These are phyloP conservation scores for Alternaria longipes DNA, from an alignment of 2,329 filamentous ascomycete genomes.

Conservation along the genomic window DNA sequence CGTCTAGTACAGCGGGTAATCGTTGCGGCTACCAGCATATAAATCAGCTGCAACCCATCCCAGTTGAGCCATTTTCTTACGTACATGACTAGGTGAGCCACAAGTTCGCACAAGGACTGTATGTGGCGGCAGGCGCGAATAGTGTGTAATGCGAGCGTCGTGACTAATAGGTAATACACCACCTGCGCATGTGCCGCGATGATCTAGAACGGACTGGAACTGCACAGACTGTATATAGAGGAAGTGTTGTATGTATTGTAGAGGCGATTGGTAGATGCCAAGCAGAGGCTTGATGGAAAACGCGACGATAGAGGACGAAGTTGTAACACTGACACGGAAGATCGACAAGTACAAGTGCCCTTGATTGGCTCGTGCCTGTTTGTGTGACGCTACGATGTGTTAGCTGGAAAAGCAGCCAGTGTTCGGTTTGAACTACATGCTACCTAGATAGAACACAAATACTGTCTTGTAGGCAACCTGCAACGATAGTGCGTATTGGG, in stretches of 20 bases:
- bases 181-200: neutral
- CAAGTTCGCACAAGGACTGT: neutral
- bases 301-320: slow-evolving; percentile 3
- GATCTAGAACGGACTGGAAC: neutral
- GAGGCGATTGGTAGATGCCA: neutral
- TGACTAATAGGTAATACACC: neutral
- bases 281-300: slow-evolving; percentile 1
- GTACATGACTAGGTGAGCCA: neutral
- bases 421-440: neutral
- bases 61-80: neutral
- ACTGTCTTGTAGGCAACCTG: neutral
- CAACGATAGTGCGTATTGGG: neutral
- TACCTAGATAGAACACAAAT: neutral
- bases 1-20: neutral
- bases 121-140: neutral
- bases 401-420: neutral
- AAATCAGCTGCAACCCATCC: neutral
- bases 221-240: neutral
- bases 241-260: neutral
- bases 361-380: slow-evolving; percentile 6
- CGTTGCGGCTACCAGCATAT: neutral
- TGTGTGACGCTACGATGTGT: slow-evolving; percentile 6
- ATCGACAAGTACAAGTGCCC: slow-evolving; percentile 4
- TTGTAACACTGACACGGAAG: slow-evolving; percentile 7
- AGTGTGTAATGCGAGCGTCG: neutral